Base-by-base conservation (phyloP, 73 alveolate species). In the Uronychia binucleata region DNA sequence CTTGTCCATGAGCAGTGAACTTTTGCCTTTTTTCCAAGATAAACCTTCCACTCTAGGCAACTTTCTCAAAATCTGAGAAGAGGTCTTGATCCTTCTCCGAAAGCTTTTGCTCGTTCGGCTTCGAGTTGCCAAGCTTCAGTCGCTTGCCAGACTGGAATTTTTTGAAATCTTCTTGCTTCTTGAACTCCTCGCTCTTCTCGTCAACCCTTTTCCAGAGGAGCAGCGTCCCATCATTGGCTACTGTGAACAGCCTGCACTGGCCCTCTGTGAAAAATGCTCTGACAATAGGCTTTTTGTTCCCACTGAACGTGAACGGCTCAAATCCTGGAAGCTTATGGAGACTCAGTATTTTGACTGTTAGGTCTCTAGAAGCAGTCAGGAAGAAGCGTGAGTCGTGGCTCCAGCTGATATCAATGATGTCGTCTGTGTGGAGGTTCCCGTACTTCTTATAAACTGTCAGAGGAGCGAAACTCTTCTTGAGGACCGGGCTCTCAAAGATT, bases 171-270 rank as follows among this genome's bases (percentile, higher is more conserved):
- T 86, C 33, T 80, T 86, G 84, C 46, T 87, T 90, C 90, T 93
- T 67, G 77, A 78, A 93, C 74, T 91, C 98, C 57, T 95, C 96
- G 32, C 96, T 81, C 81, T 86, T 82, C 59, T 95, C 99, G 27
- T 88, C 97, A 1, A 90, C 93, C 95, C 96, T 96, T 86, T 96
- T 97, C 99, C 99, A 97, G 34, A 97, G 90, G 30, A 96, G 87
- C 80, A 97, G 83, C 26, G 95, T 85, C n/a, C 99, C 99, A 80
- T 95, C 94, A 59, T 87, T 87, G 57, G 97, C 91, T 14, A 96
- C 90, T 8, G 98, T 90, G 81, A 87, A 90, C 25, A 97, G 89
- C 80, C 99, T 88, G 30, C 88, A 77, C 85, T 84, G 81, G 79
- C 89, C 97, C 82, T 90, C 94, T 76, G 94, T 86, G 88, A 95